A percentile compares a stretch with the other conserved stretches of the same genome.
These are phyloP conservation scores for Sugiyamaella sp. DNA, from an alignment of 1,139 yeast species.

Conservation along the genomic window DNA sequence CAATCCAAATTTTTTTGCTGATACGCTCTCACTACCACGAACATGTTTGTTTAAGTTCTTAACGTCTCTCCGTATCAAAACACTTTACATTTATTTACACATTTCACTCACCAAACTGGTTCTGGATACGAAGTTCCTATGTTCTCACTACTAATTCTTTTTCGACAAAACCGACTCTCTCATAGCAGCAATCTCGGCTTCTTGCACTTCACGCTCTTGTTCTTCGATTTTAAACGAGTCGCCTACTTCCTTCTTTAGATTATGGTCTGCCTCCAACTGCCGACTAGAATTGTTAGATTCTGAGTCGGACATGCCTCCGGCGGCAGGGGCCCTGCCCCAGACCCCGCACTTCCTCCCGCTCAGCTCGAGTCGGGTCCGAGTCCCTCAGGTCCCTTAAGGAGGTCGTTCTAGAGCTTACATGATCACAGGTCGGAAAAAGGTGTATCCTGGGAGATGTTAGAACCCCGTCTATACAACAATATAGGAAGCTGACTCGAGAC, in stretches of 20 bases:
- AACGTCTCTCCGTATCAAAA: too few species aligned
- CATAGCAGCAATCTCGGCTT: conserved; percentile 11
- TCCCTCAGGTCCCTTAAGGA: background rate
- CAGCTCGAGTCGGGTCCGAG: too few species aligned
- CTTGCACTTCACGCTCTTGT: conserved; percentile 11
- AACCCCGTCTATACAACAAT: too few species aligned
- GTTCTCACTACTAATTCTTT: conserved; percentile 4
- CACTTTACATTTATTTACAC: background rate
- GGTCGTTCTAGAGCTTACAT: conserved; percentile 49
- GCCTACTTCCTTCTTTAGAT: conserved; percentile 44
- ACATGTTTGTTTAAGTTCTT: too few species aligned
- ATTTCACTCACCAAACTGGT: background rate
- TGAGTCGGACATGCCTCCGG: background rate
- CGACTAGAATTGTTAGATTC: conserved; percentile 48
- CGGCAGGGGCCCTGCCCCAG: too few species aligned
- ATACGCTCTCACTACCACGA: too few species aligned
- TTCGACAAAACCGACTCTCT: conserved; percentile 3
- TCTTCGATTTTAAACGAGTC: conserved; percentile 17
- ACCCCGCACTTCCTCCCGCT: background rate
- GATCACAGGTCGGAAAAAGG: conserved; percentile 73
- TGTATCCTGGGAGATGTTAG: conserved; percentile 48
- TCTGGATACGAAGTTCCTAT: too few species aligned
- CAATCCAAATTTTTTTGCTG: too few species aligned
- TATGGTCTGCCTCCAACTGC: conserved; percentile 67
- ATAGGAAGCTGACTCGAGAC: too few species aligned